Percentiles rank a stretch among this genome's conserved stretches.
Evolutionary conservation across 1,139 yeast species (phyloP).

Genomic region (Wickerhamiella infanticola): DNA sequence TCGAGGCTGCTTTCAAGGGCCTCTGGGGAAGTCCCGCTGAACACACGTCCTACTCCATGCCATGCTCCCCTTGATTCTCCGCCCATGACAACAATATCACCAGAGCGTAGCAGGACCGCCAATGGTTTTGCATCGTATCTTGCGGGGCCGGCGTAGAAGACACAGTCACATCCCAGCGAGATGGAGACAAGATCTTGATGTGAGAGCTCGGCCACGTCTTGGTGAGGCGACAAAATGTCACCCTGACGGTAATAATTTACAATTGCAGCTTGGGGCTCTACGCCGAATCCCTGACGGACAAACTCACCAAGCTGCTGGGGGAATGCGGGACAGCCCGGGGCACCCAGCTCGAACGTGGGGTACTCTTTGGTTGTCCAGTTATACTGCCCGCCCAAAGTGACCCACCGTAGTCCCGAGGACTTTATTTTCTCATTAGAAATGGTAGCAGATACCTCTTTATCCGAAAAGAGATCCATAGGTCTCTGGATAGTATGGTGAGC

Average conservation of each 20-base stretch:
- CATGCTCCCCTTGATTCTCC: slow-evolving; percentile 27
- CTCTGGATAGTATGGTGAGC: slow-evolving; percentile 20
- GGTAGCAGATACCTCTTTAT: neutral
- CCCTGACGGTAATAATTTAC: slow-evolving; percentile 31
- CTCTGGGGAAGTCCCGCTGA: slow-evolving; percentile 22
- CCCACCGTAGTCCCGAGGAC: slow-evolving; percentile 27
- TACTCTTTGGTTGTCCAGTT: slow-evolving; percentile 31
- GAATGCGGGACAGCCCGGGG: slow-evolving; percentile 24
- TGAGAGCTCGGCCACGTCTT: slow-evolving; percentile 30
- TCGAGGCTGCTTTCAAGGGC: slow-evolving; percentile 11
- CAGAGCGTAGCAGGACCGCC: slow-evolving; percentile 24
- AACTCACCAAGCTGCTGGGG: slow-evolving; percentile 21
- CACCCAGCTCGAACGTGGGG: slow-evolving; percentile 24
- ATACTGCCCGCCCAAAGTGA: slow-evolving; percentile 33
- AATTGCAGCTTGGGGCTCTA: slow-evolving; percentile 29
- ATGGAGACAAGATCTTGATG: slow-evolving; percentile 24
- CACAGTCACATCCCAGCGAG: slow-evolving; percentile 27
- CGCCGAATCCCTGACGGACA: slow-evolving; percentile 16
- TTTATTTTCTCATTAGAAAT: slow-evolving; percentile 14
- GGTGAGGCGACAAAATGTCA: slow-evolving; percentile 30
- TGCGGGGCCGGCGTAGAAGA: slow-evolving; percentile 23
- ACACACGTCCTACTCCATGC: slow-evolving; percentile 30
- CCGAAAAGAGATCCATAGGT: slow-evolving; percentile 16
- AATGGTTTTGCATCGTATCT: slow-evolving; percentile 18
- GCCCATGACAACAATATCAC: slow-evolving; percentile 30